Base-by-base conservation (phyloP, 2,329 filamentous ascomycete genomes). In the Exophiala mesophila region DNA sequence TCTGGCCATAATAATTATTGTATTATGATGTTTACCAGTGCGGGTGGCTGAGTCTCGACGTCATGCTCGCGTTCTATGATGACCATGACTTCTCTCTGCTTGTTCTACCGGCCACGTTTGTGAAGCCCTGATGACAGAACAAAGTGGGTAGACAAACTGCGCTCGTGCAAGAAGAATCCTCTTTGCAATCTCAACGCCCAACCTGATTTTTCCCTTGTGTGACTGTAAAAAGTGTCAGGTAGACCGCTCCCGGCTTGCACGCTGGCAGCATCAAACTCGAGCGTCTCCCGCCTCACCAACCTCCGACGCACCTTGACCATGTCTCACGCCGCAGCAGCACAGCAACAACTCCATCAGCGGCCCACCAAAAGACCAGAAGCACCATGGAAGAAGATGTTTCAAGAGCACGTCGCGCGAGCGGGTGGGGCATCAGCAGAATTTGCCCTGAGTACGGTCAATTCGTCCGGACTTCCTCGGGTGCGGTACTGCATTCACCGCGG, bases 401-500 rank as follows among this genome's bases (percentile, higher is more conserved):
- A 67, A 44, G 57, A 66, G 36, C 71, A 77, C 55, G 53, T 77
- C 31, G 60, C 61, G 35, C 66, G 62, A 33, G 54, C 66, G 45
- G 45, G 39, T 23, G 58, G 52, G n/a, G 28, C 58, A 5, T 62
- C 63, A 1, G 60, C 63, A 5, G 65, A 64, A 42, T 67, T 70
- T 45, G 57, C 60, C 30, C 61, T 70, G 36, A 59, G 61, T 5
- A 77, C 75, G 3, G 63, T 80, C 29, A 55, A 40, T 7, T 42
- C 45, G 9, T 39, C 50, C 13, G 43, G 54, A 13, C 38, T 40
- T 6, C 69, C 73, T 0, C 63, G 86, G 40, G 83, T 79, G 6
- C 79, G 88, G 39, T 88, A 80, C 57, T 92, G 89, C 65, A 80
- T 95, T 57, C 90, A 80, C 67, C 83, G 90, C 47, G 88, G 88